Base-by-base conservation (phyloP, 2,329 filamentous ascomycete species). In the Alternaria atra region DNA sequence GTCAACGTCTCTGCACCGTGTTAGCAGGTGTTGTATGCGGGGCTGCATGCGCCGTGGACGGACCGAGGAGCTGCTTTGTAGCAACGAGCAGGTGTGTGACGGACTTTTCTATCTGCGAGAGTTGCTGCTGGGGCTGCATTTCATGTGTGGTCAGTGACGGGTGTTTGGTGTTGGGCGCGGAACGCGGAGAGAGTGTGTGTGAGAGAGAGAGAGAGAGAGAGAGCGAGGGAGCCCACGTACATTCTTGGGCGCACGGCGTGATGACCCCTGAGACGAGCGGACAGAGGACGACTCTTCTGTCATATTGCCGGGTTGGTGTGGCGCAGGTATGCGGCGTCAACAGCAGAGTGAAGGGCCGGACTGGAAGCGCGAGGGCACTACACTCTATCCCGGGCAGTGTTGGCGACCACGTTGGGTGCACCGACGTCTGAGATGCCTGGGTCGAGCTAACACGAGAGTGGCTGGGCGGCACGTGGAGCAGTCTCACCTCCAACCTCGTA, bases 91-190 rank as follows among this genome's bases (percentile, higher is more conserved):
- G 90, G 78, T 99, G 95, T 30, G 70, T 75, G 66, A 99, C 95
- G 78, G 94, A 97, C 84, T 97, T 98, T 83, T 99, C 95, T 80
- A 99, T 99, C 80, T 97, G 94, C 53, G 94, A 97, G 69, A 99
- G 86, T 70, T 92, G 84, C 84, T 92, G 84, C 83, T 89, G 83
- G 80, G 88, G 84, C 90, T 91, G 74, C 65, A 69, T 70, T 44
- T 48, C 47, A 57, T 47, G 60, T 29, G 58, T 42, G 25, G 65
- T 72, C 61, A 73, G 71, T 55, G 59, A 55, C 51, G 54, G 60
- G 12, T 46, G 35, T 54, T 44, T 44, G 52, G 53, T 30, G 53
- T 40, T 43, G 58, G 52, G 56, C 47, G 61, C 51, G 46, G 56
- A 52, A 58, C 54, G 56, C 46, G 50, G 32, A 63, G 48, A 29